phyloP scores from a whole-genome alignment of 805 yeast genomes.

The Starmerella tilneyi region DNA sequence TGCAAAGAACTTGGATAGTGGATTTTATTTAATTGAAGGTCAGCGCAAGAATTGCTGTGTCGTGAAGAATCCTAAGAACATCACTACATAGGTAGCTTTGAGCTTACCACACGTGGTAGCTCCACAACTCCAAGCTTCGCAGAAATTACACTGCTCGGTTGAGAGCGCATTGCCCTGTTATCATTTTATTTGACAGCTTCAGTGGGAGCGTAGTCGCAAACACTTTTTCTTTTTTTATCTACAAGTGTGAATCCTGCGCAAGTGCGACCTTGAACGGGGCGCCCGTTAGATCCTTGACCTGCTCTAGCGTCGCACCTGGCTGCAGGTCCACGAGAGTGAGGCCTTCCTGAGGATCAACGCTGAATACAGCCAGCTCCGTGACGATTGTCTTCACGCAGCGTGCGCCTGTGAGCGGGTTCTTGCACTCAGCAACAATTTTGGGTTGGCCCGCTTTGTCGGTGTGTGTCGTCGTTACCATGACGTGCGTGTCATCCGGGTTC shows the following conservation, averaged over 20 bases:
- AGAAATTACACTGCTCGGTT: too few relatives aligned
- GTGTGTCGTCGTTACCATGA: constrained; percentile 42
- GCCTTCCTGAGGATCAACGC: constrained; percentile 34
- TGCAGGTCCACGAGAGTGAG: constrained; percentile 37
- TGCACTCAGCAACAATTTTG: constrained; percentile 38
- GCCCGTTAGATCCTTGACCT: constrained; percentile 35
- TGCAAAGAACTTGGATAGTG: too few relatives aligned
- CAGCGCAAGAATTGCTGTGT: too few relatives aligned
- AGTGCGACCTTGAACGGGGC: constrained; percentile 34
- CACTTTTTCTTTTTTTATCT: background rate
- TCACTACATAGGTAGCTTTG: too few relatives aligned
- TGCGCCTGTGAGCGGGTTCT: constrained; percentile 41
- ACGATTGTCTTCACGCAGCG: constrained; percentile 39
- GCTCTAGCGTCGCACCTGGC: constrained; percentile 36
- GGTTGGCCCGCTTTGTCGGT: constrained; percentile 40
- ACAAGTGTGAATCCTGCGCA: background rate
- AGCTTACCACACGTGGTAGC: too few relatives aligned
- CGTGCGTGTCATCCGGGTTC: constrained; percentile 38
- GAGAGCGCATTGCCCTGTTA: too few relatives aligned
- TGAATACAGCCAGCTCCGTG: constrained; percentile 41
- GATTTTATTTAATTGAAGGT: too few relatives aligned
- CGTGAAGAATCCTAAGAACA: too few relatives aligned
- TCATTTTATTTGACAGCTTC: too few relatives aligned
- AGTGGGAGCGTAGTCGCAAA: too few relatives aligned
- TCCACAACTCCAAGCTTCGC: too few relatives aligned